Evolutionary conservation across 2,329 filamentous ascomycete species (phyloP), one percentile per base, ranked within the genome.

Genomic region (Arthroderma uncinatum): DNA sequence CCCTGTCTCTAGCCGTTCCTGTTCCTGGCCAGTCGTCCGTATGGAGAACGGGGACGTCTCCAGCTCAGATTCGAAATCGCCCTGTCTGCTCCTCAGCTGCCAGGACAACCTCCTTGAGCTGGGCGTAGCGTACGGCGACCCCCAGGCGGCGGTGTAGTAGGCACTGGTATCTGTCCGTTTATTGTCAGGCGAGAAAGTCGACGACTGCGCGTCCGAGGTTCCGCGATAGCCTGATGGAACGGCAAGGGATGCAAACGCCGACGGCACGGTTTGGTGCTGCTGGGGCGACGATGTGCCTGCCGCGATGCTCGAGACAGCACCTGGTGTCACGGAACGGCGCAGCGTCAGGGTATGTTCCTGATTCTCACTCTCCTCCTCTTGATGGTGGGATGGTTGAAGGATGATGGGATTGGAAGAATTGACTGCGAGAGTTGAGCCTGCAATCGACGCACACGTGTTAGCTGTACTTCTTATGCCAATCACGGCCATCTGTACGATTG

Each of bases 91-190:
- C 48, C 54, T 71, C 40, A 71, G 59, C 55, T 69, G 68, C 62
- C 69, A 67, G 58, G 73, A 72, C 23, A 72, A 63, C 62, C 68
- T 67, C 54, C 72, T 70, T 54, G 73, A 70, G 62, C 74, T 85
- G 10, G 78, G 75, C 39, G 85, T 79, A 57, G 87, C 84, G 73
- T 95, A 95, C 21, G 91, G 91, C 56, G 90, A 95, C 57, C 91
- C 91, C 90, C 91, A 95, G 69, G 86, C 91, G 53, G 89, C 86
- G 50, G 89, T 93, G 67, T 82, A 82, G 67, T 80, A 82, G 50
- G 76, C 69, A 61, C 74, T 76, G 58, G 75, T 78, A 61, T 78
- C 76, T 47, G 73, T 73, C 62, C 69, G 68, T 50, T 66, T 70
- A 61, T 73, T 71, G 37, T 71, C 69, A 36, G 71, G 70, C 16